These are phyloP conservation scores for Penicillium sp. DNA, from an alignment of 2,329 filamentous ascomycete species.

Conservation along the genomic window DNA sequence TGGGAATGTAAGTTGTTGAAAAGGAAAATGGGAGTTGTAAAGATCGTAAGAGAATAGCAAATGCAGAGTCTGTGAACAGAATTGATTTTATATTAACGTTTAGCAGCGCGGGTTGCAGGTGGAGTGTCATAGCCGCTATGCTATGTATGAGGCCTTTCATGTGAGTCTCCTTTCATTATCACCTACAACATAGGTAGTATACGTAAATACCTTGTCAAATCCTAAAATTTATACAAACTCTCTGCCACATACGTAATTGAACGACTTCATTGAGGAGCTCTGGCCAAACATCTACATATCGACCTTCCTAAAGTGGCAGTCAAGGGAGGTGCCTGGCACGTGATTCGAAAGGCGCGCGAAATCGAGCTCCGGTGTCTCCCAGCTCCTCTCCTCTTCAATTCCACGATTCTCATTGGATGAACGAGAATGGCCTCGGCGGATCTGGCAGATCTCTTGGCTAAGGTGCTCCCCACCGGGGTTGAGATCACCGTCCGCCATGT, in stretches of 20 bases:
- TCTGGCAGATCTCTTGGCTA: conserved; percentile 50
- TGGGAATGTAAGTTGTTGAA: background rate
- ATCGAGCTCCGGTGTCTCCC: conserved; percentile 13
- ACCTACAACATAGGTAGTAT: background rate
- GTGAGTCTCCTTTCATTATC: background rate
- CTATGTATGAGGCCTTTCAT: background rate
- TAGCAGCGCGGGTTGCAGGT: background rate
- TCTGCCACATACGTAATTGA: background rate
- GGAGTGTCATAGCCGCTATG: background rate
- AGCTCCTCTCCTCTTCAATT: conserved; percentile 20
- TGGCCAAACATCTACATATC: background rate
- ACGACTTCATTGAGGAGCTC: background rate
- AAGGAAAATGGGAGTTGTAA: background rate
- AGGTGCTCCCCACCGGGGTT: conserved; percentile 53
- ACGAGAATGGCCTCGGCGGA: conserved; percentile 31
- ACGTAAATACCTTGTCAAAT: background rate
- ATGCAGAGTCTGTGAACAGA: no score
- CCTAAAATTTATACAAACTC: background rate
- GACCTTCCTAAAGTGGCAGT: background rate
- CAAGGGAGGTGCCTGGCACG: conserved; percentile 14
- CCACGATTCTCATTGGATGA: conserved; percentile 19
- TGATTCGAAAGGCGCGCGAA: conserved; percentile 15
- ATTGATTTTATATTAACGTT: background rate
- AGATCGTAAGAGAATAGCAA: background rate
- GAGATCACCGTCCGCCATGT: conserved; percentile 77